phyloP scores from a whole-genome alignment of 441 rosid genomes.

The Euphorbia schlechtendalii region DNA sequence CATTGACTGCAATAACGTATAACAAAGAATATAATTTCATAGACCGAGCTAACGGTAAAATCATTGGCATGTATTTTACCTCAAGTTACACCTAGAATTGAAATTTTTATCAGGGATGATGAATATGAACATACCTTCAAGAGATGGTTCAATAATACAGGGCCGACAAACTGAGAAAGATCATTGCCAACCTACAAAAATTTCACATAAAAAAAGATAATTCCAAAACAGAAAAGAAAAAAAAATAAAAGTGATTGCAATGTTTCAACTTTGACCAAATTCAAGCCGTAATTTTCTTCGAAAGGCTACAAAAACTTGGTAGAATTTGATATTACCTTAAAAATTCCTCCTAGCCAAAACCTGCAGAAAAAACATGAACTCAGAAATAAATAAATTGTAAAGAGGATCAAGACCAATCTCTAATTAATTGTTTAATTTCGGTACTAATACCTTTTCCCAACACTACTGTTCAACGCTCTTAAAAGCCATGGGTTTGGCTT shows the following conservation, averaged over 20 bases:
- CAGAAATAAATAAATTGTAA: background rate
- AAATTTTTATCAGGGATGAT: background rate
- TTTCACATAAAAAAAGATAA: slow-evolving; percentile 3
- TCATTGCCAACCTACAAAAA: slow-evolving; percentile 72
- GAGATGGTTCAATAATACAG: slow-evolving; percentile 72
- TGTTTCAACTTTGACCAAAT: slow-evolving; percentile 7
- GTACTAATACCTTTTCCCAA: slow-evolving; percentile 63
- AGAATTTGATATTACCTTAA: slow-evolving; percentile 95
- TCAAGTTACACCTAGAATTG: too few relatives aligned
- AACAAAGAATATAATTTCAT: slow-evolving; percentile 7
- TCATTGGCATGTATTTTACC: too few relatives aligned
- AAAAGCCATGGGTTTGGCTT: slow-evolving; percentile 76
- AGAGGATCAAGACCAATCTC: slow-evolving; percentile 8
- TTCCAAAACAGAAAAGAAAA: background rate
- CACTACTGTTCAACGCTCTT: slow-evolving; percentile 65
- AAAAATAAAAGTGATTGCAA: background rate
- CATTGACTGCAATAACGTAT: slow-evolving; percentile 69
- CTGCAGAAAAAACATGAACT: slow-evolving; percentile 31
- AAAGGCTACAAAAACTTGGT: background rate
- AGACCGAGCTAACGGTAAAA: slow-evolving; percentile 1
- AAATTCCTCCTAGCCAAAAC: slow-evolving; percentile 87
- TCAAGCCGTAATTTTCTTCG: slow-evolving; percentile 3
- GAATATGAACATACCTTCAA: slow-evolving; percentile 46
- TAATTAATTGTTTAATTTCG: slow-evolving; percentile 2
- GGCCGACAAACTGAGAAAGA: slow-evolving; percentile 88